Evolutionary conservation across 306 rosid species (phyloP).

Genomic region (Elaeagnus macrophylla): DNA sequence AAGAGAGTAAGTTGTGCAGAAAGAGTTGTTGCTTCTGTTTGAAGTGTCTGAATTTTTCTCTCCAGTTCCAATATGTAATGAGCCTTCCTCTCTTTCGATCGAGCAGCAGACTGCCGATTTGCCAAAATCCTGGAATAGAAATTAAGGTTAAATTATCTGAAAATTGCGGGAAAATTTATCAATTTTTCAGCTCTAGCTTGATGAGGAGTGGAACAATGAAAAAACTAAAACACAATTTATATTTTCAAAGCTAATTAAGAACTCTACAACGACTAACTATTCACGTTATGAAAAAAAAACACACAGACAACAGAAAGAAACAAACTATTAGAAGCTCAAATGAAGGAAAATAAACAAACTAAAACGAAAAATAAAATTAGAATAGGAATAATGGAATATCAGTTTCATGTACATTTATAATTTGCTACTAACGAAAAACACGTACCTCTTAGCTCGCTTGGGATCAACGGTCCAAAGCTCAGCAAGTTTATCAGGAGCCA

Average conservation of each 20-base stretch:
- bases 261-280: no score
- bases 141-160: slow-evolving; percentile 1
- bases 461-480: slow-evolving; percentile 89
- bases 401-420: neutral
- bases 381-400: neutral
- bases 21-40: no score
- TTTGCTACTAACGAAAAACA: neutral
- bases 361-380: neutral
- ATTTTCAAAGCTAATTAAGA: no score
- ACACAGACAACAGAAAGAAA: no score
- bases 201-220: neutral
- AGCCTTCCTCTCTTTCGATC: slow-evolving; percentile 97
- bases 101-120: slow-evolving; percentile 94
- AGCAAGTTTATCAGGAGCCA: no score
- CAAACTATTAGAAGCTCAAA: no score
- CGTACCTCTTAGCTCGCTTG: slow-evolving; percentile 89
- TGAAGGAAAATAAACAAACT: no score
- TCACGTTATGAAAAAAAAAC: no score
- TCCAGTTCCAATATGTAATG: slow-evolving; percentile 87
- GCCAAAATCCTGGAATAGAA: slow-evolving; percentile 71
- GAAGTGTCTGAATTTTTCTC: no score
- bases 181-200: neutral
- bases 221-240: no score
- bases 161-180: no score
- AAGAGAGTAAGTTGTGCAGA: no score